Evolutionary conservation across 2,329 filamentous ascomycete species (phyloP).

Genomic region (Neonectria sp.): DNA sequence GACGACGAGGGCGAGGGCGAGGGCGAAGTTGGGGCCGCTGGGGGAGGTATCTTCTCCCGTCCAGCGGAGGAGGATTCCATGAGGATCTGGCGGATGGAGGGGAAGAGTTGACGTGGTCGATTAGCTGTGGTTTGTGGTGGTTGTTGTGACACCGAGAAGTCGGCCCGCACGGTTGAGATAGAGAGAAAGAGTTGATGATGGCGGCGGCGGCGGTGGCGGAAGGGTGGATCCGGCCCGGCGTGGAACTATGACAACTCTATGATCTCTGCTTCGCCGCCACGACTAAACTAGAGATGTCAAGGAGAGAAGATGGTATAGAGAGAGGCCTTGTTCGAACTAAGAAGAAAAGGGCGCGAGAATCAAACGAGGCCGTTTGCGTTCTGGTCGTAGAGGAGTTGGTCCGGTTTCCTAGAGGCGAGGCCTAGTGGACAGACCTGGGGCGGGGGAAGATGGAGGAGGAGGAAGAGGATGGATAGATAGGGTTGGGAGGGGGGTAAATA

Average conservation of each 20-base stretch:
- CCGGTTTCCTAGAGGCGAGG: too few relatives aligned
- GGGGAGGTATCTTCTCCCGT: slow-evolving; percentile 3
- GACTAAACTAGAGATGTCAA: not conserved
- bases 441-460: too few relatives aligned
- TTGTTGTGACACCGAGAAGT: not conserved
- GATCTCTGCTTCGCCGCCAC: not conserved
- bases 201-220: slow-evolving; percentile 4
- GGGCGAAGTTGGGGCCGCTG: slow-evolving; percentile 16
- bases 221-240: slow-evolving; percentile 17
- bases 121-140: not conserved
- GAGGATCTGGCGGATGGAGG: not conserved
- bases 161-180: not conserved
- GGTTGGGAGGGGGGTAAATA: not conserved
- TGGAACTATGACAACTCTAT: slow-evolving; percentile 10
- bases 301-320: not conserved
- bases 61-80: slow-evolving; percentile 14
- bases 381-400: too few relatives aligned
- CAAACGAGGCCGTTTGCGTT: not conserved
- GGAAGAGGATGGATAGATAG: too few relatives aligned
- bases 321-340: not conserved
- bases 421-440: too few relatives aligned
- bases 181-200: slow-evolving; percentile 6
- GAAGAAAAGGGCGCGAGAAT: not conserved
- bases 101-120: not conserved
- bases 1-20: slow-evolving; percentile 1